These are phyloP conservation scores for Tilletia horrida DNA, from an alignment of 1,284 basidiomycete genomes.

Conservation along the genomic window DNA sequence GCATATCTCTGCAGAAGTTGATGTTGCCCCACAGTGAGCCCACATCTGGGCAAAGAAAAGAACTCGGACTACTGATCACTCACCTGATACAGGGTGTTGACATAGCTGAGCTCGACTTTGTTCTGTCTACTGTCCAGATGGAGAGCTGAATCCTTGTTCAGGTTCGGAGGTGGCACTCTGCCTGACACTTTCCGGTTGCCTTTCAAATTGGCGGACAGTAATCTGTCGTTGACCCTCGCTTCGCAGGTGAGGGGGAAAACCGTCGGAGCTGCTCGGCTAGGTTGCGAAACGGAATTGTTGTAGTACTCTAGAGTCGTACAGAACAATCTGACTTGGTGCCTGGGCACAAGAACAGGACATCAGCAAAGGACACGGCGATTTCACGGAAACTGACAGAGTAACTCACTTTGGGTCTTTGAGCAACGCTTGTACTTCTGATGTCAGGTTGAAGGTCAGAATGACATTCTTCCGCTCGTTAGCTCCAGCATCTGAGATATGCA, in stretches of 20 bases:
- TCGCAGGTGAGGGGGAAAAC: constrained; percentile 50
- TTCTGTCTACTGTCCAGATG: constrained; percentile 9
- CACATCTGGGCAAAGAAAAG: neutral
- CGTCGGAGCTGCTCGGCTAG: constrained; percentile 28
- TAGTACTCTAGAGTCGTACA: constrained; percentile 42
- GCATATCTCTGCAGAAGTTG: neutral
- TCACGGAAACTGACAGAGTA: neutral
- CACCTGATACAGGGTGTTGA: constrained; percentile 32
- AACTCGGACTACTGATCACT: neutral
- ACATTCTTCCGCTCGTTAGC: constrained; percentile 35
- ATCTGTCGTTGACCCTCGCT: constrained; percentile 37
- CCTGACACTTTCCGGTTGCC: constrained; percentile 49
- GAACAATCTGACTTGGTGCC: constrained; percentile 39
- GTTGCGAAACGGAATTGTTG: constrained; percentile 30
- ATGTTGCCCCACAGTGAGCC: too few relatives aligned
- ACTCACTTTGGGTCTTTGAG: constrained; percentile 25
- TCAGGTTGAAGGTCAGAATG: constrained; percentile 30
- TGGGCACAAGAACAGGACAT: neutral
- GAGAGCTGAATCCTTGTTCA: constrained; percentile 40
- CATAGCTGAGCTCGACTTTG: constrained; percentile 39
- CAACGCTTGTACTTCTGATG: constrained; percentile 28
- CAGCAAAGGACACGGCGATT: neutral
- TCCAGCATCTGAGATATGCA: constrained; percentile 39
- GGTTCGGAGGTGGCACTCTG: constrained; percentile 46
- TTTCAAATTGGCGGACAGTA: constrained; percentile 38